Percentiles rank a stretch among this genome's conserved stretches.
These are phyloP conservation scores for Calonectria pseudoturangicola DNA, from an alignment of 2,329 filamentous ascomycete genomes.

Conservation along the genomic window DNA sequence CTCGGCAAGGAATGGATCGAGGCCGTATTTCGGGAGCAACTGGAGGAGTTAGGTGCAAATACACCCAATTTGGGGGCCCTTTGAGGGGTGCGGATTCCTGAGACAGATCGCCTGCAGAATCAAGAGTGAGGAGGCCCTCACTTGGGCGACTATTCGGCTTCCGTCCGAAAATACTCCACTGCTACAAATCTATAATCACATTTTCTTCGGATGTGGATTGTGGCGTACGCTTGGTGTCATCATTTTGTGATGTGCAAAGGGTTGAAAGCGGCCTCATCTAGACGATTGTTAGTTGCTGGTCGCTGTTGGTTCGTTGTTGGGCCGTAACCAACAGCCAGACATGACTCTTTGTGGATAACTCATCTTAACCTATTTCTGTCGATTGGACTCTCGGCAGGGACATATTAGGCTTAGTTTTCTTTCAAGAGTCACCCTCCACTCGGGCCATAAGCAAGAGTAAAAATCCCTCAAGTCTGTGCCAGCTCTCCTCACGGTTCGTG, in stretches of 20 bases:
- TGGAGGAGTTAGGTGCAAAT: constrained; percentile 7
- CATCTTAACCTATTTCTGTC: constrained; percentile 27
- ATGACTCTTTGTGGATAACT: constrained; percentile 25
- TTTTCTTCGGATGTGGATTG: constrained; percentile 15
- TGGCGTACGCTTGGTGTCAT: constrained; percentile 14
- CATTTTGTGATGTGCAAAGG: not conserved
- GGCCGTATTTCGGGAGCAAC: not conserved
- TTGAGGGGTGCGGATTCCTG: not conserved
- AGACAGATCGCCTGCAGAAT: constrained; percentile 13
- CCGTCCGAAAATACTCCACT: constrained; percentile 12
- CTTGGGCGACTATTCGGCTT: constrained; percentile 8
- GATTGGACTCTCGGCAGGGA: constrained; percentile 20
- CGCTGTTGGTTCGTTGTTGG: constrained; percentile 18
- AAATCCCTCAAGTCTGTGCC: constrained; percentile 20
- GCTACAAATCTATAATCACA: constrained; percentile 4
- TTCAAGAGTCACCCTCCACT: constrained; percentile 21
- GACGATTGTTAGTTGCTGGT: constrained; percentile 5
- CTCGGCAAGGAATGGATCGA: not conserved
- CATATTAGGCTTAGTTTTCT: constrained; percentile 25
- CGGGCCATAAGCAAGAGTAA: constrained; percentile 23
- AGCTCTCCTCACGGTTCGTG: constrained; percentile 18
- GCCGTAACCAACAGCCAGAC: constrained; percentile 24
- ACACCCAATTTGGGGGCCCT: not conserved
- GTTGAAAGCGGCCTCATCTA: constrained; percentile 10
- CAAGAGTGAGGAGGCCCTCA: constrained; percentile 7